Evolutionary conservation across 495 filamentous ascomycete species (phyloP).

Genomic region (Podospora fimiseda): DNA sequence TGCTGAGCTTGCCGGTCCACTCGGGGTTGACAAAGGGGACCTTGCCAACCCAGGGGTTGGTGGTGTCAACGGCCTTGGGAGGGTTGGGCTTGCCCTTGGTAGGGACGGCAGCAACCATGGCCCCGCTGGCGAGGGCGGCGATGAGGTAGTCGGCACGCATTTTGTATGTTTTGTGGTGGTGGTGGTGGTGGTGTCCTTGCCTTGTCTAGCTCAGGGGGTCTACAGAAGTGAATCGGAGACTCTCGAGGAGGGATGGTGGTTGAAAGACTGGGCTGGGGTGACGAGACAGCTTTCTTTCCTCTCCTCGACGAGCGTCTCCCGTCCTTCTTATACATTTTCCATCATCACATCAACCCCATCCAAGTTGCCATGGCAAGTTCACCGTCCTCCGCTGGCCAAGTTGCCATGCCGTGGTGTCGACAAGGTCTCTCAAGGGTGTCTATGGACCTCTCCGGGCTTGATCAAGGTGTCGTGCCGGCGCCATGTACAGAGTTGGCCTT

Average conservation of each 20-base stretch:
- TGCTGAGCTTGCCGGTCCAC: slow-evolving; percentile 46
- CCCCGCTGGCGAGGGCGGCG: slow-evolving; percentile 14
- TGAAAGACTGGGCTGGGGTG: slow-evolving; percentile 3
- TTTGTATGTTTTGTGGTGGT: too few relatives aligned
- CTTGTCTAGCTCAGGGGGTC: background rate
- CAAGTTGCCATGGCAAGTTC: background rate
- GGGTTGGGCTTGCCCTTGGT: background rate
- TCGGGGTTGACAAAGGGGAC: slow-evolving; percentile 48
- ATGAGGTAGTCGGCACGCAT: slow-evolving; percentile 14
- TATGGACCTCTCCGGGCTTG: background rate
- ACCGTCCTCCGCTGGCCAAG: slow-evolving; percentile 7
- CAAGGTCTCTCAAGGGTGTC: background rate
- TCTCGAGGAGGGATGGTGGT: background rate
- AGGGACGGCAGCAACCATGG: slow-evolving; percentile 12
- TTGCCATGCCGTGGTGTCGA: background rate
- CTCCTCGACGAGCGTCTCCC: background rate
- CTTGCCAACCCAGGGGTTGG: slow-evolving; percentile 49
- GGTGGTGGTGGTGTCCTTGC: background rate
- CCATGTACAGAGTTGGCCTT: slow-evolving; percentile 5
- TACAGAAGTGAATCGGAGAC: background rate
- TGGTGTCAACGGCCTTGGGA: background rate
- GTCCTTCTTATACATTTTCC: slow-evolving; percentile 3
- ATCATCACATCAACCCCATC: background rate
- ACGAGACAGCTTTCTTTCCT: background rate
- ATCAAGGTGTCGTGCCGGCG: slow-evolving; percentile 7